Base-by-base conservation (phyloP, 2,329 filamentous ascomycete species). In the Fusarium tupiense region DNA sequence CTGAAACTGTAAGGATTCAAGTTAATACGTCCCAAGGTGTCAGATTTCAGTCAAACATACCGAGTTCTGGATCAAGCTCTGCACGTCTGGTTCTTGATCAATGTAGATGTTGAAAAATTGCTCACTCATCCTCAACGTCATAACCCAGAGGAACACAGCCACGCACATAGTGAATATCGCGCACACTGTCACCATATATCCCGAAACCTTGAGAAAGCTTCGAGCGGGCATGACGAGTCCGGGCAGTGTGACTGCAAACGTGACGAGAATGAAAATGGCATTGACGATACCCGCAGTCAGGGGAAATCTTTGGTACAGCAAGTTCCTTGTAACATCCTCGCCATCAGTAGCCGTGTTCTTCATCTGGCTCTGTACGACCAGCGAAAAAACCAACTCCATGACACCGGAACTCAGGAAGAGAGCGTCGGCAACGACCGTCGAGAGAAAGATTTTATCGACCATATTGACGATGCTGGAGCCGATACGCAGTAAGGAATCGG, bases 241-340 rank as follows among this genome's bases (percentile, higher is more conserved):
- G 7, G 93, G 93, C 22, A 96, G 83, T 12, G 92, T 93, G 69
- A 91, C 80, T 63, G 91, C 77, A 82, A 94, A 94, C 31, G 91
- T 91, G 76, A 90, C 79, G 81, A 96, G 91, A 80, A 95, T 89
- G 78, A 95, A 85, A 77, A 91, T 86, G 70, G 91, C 89, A 81
- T 95, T 95, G 79, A 88, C 91, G 72, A 95, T 90, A 67, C 91
- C 92, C 60, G 91, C 93, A 89, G 84, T 85, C 58, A 91, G 81
- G 16, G 89, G 89, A 64, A 90, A 89, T 37, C 81, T 80, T 73
- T 85, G 84, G 80, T 89, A 88, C 29, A 90, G 80, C 47, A 90
- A 80, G 72, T 88, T 84, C 64, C 86, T 84, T 37, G 86, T 86
- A 35, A 86, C 87, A 64, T 88, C 82, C 63, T 81, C 77, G 62